Percentiles rank a stretch among this genome's conserved stretches.
These are phyloP conservation scores for Jasminum sambac DNA, from an alignment of 257 asterid species.

Conservation along the genomic window DNA sequence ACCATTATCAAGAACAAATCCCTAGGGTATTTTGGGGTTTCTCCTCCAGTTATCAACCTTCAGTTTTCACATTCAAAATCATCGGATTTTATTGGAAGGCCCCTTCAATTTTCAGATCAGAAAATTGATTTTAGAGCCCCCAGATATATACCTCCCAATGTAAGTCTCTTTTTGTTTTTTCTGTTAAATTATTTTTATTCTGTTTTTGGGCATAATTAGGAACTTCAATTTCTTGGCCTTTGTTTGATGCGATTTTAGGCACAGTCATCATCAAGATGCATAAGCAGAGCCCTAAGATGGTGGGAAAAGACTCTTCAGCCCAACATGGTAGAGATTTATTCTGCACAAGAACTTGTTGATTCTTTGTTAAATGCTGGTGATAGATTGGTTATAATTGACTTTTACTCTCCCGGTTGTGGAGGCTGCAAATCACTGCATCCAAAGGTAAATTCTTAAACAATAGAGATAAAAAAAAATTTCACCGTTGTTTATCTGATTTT, in stretches of 20 bases:
- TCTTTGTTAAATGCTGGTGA: slow-evolving; percentile 73
- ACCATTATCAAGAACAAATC: slow-evolving; percentile 27
- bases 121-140: slow-evolving; percentile 37
- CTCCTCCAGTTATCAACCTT: slow-evolving; percentile 38
- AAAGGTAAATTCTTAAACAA: slow-evolving; percentile 44
- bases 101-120: slow-evolving; percentile 43
- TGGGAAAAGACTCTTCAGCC: slow-evolving; percentile 81
- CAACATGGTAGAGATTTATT: slow-evolving; percentile 78
- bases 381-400: slow-evolving; percentile 72
- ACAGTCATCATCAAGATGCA: slow-evolving; percentile 45
- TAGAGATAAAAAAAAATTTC: neutral
- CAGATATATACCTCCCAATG: slow-evolving; percentile 49
- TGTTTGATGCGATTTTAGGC: slow-evolving; percentile 44
- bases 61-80: slow-evolving; percentile 53
- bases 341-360: slow-evolving; percentile 68
- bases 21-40: slow-evolving; percentile 38
- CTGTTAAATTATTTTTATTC: neutral
- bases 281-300: slow-evolving; percentile 68
- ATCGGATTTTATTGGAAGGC: slow-evolving; percentile 43
- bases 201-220: neutral
- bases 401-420: slow-evolving; percentile 96
- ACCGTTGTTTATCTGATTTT: neutral
- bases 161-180: slow-evolving; percentile 7
- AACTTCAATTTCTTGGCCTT: neutral
- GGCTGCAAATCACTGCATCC: slow-evolving; percentile 94